These are phyloP conservation scores for Solanum microdontum DNA, from an alignment of 257 asterid species.

Conservation along the genomic window DNA sequence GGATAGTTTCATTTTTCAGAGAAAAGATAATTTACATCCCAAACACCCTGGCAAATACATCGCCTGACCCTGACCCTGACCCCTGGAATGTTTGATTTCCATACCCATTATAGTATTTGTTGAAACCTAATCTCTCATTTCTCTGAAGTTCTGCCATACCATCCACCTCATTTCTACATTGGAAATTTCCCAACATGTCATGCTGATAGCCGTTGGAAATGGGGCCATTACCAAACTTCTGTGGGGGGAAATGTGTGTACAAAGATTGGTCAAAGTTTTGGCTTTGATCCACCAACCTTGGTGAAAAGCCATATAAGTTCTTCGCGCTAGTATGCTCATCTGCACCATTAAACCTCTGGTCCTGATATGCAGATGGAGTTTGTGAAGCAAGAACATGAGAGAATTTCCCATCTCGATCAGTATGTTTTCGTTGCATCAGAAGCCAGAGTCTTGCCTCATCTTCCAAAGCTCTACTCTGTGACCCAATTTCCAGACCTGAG, in stretches of 20 bases:
- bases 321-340: conserved; percentile 24
- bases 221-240: conserved; percentile 33
- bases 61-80: conserved; percentile 51
- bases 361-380: conserved; percentile 31
- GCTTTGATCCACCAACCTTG: conserved; percentile 35
- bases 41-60: conserved; percentile 52
- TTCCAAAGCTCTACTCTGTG: conserved; percentile 27
- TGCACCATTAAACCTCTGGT: conserved; percentile 22
- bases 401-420: conserved; percentile 37
- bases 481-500: conserved; percentile 29
- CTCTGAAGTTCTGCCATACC: conserved; percentile 34
- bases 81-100: conserved; percentile 48
- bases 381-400: conserved; percentile 34
- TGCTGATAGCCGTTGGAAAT: conserved; percentile 31
- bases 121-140: conserved; percentile 47
- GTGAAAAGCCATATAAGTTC: conserved; percentile 26
- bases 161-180: conserved; percentile 35
- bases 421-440: conserved; percentile 45
- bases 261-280: conserved; percentile 31
- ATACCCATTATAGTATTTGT: conserved; percentile 44
- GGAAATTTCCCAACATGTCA: conserved; percentile 31
- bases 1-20: background rate
- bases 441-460: conserved; percentile 60
- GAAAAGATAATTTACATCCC: conserved; percentile 32
- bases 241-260: conserved; percentile 30